Base-by-base conservation (phyloP, 2,329 filamentous ascomycete genomes). In the Thermoascus crustaceus region DNA sequence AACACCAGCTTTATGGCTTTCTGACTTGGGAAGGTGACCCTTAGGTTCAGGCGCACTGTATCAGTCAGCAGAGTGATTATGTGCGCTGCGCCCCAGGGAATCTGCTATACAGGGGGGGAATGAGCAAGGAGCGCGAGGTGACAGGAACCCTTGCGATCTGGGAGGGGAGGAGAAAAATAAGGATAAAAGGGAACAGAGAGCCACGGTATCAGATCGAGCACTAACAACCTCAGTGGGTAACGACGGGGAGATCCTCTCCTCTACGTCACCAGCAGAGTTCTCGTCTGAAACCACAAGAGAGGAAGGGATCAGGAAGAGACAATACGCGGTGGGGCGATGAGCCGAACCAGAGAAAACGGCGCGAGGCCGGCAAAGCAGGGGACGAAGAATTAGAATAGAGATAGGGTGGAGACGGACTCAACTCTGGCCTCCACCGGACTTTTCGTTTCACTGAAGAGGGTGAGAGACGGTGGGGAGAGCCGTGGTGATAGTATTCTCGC, bases 391-490 rank as follows among this genome's bases (percentile, higher is more conserved):
- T 35, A 44, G 40, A 46, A 35, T 35, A 40, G 35, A 46, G 40
- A 40, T 40, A 37, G 19, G 10, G 37, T 39, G 42, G 38, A 39
- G 44, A 37, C 31, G 26, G 34, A 35, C 35, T 37, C 34, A 43
- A 46, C 37, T 44, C 39, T 44, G 42, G 35, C 42, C 44, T 39
- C 44, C 44, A 47, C 44, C 43, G 40, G 38, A 44, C 42, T 47
- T 41, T 24, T 20, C 30, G 8, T 18, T 17, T 29, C 14, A 29
- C 24, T 26, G 9, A 29, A 29, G 17, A 16, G 25, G 25, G 23
- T 22, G 33, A 34, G 30, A 27, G 21, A 22, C 19, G 14, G 36
- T 30, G 36, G 36, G 31, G 31, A 21, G 11, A 20, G 25, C 17
- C 25, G 14, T 29, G 14, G 26, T 16, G 16, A 16, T 29, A 29